Evolutionary conservation across 139 green algal species (phyloP).

Genomic region (Chlorella sp.): DNA sequence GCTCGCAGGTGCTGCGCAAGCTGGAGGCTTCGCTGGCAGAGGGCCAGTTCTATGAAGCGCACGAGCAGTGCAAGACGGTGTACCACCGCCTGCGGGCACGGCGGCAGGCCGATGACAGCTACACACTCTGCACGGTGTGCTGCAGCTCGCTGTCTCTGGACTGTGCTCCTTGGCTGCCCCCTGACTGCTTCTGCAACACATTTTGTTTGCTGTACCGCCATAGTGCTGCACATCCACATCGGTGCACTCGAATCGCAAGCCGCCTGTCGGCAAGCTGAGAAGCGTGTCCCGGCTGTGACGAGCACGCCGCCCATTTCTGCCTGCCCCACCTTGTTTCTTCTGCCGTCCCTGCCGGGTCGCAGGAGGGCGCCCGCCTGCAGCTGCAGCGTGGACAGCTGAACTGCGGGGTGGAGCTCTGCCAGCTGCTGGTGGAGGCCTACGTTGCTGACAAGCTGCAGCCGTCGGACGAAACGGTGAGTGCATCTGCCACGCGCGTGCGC

Average conservation of each 20-base stretch:
- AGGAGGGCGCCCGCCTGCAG: conserved; percentile 42
- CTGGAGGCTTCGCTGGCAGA: conserved; percentile 18
- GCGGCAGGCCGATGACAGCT: conserved; percentile 32
- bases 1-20: conserved; percentile 42
- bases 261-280: no score
- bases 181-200: no score
- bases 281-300: no score
- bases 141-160: no score
- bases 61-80: conserved; percentile 54
- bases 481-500: no score
- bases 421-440: conserved; percentile 49
- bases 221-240: no score
- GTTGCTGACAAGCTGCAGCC: conserved; percentile 9
- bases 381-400: conserved; percentile 39
- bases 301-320: no score
- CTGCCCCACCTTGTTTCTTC: no score
- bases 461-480: background rate
- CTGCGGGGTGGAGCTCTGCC: conserved; percentile 46
- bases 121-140: conserved; percentile 21
- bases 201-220: no score
- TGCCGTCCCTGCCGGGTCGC: background rate
- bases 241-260: no score
- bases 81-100: conserved; percentile 38
- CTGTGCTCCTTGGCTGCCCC: no score
- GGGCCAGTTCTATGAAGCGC: conserved; percentile 46